Conservation (phyloP, 177 flowering plant species). For the Telopea speciosissima region DNA sequence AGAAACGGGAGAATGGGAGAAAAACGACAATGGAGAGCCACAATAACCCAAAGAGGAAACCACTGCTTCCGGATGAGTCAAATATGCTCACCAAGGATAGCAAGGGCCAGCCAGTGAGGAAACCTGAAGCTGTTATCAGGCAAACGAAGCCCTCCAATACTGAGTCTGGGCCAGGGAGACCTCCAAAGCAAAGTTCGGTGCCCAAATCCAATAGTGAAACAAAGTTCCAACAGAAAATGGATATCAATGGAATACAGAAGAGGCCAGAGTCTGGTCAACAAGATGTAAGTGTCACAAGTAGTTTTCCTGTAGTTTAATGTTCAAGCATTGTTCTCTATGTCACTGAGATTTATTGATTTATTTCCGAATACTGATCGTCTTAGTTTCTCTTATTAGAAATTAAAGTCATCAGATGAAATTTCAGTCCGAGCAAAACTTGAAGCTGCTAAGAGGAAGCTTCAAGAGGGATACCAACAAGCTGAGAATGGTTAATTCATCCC, state of each 20-base stretch:
- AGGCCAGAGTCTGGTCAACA: conserved; percentile 32
- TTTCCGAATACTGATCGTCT: too few species aligned
- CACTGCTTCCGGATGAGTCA: conserved; percentile 17
- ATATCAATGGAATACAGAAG: conserved; percentile 25
- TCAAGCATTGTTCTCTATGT: conserved; percentile 3
- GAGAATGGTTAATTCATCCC: conserved; percentile 52
- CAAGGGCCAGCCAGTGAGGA: conserved; percentile 26
- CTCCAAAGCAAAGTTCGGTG: conserved; percentile 28
- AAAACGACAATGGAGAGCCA: conserved; percentile 29
- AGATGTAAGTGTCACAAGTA: conserved; percentile 34
- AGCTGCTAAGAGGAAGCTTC: conserved; percentile 67
- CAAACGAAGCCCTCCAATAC: conserved; percentile 33
- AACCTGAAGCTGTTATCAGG: conserved; percentile 32
- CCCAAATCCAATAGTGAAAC: conserved; percentile 26
- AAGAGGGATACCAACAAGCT: conserved; percentile 77
- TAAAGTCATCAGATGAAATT: conserved; percentile 32
- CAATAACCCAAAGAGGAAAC: conserved; percentile 26
- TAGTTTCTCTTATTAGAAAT: conserved; percentile 24
- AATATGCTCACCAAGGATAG: conserved; percentile 29
- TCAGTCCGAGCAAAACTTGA: conserved; percentile 48
- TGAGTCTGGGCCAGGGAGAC: conserved; percentile 47
- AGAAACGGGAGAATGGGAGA: conserved; percentile 47
- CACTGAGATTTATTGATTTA: not conserved
- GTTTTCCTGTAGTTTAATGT: not conserved
- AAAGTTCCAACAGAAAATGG: conserved; percentile 34